phyloP scores from a whole-genome alignment of 1,284 basidiomycete species.

The Austroboletus niveus region DNA sequence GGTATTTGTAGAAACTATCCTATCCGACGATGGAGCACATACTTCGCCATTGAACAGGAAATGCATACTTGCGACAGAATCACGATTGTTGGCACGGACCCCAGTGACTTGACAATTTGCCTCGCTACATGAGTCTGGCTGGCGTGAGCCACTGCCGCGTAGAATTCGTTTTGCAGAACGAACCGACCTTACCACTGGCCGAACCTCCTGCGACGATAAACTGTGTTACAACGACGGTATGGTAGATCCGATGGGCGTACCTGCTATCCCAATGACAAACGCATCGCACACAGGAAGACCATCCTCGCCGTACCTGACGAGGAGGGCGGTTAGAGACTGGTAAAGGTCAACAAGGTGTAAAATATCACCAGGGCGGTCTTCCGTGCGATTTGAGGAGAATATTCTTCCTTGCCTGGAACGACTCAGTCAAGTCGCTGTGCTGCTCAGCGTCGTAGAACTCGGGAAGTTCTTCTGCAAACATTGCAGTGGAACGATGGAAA shows the following conservation, averaged over 20 bases:
- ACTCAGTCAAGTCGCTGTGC: slow-evolving; percentile 13
- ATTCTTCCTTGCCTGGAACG: slow-evolving; percentile 55
- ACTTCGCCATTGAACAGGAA: not conserved
- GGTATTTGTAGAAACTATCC: slow-evolving; percentile 92
- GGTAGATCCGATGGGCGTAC: slow-evolving; percentile 49
- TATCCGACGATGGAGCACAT: slow-evolving; percentile 34
- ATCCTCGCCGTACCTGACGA: slow-evolving; percentile 69
- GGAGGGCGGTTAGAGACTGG: slow-evolving; percentile 12
- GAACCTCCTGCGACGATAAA: slow-evolving; percentile 64
- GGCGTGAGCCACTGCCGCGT: slow-evolving; percentile 12
- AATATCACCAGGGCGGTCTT: slow-evolving; percentile 69
- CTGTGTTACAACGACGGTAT: slow-evolving; percentile 23
- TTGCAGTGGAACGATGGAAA: slow-evolving; percentile 6
- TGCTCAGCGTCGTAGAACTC: slow-evolving; percentile 24
- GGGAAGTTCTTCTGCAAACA: slow-evolving; percentile 30
- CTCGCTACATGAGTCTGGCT: slow-evolving; percentile 86
- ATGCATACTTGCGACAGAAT: slow-evolving; percentile 76
- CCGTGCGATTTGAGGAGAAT: slow-evolving; percentile 82
- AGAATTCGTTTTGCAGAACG: not conserved
- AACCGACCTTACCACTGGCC: slow-evolving; percentile 85
- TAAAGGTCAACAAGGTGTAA: not conserved
- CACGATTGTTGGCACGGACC: slow-evolving; percentile 84
- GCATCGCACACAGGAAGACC: slow-evolving; percentile 69
- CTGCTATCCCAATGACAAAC: slow-evolving; percentile 93
- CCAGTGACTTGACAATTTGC: slow-evolving; percentile 79